A percentile compares a stretch with the other conserved stretches of the same genome.
Conservation (phyloP, 1,284 basidiomycete species). For the Xerocomus minutiporus region DNA sequence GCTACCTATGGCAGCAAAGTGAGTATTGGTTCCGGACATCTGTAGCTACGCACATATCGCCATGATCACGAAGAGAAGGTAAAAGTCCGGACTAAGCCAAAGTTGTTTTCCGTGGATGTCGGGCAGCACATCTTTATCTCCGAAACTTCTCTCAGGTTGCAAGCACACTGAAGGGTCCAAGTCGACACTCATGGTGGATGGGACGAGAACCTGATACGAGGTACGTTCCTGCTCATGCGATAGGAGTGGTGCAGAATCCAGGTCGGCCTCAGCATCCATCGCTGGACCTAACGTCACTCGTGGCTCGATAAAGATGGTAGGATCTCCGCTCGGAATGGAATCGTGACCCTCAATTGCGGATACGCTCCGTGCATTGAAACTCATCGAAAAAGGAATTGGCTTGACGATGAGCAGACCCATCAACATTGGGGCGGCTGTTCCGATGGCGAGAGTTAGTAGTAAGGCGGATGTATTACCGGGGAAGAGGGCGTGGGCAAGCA, state of each 20-base stretch:
- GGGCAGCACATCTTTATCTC: slow-evolving; percentile 22
- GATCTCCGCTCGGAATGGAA: slow-evolving; percentile 12
- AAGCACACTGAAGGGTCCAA: not conserved
- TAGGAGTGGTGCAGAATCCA: slow-evolving; percentile 22
- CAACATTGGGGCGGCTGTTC: slow-evolving; percentile 66
- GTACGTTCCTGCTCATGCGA: slow-evolving; percentile 8
- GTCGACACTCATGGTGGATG: slow-evolving; percentile 12
- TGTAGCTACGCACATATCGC: slow-evolving; percentile 53
- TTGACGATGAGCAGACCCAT: slow-evolving; percentile 61
- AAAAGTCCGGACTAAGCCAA: slow-evolving; percentile 59
- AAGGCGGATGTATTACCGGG: slow-evolving; percentile 70
- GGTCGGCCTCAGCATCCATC: slow-evolving; percentile 1
- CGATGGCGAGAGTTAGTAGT: slow-evolving; percentile 63
- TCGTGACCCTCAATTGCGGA: slow-evolving; percentile 8
- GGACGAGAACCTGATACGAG: slow-evolving; percentile 7
- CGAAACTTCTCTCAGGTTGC: slow-evolving; percentile 2
- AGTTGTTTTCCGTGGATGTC: slow-evolving; percentile 49
- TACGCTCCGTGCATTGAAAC: not conserved
- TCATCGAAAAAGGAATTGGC: slow-evolving; percentile 43
- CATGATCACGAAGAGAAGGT: slow-evolving; percentile 67
- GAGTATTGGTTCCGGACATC: not conserved
- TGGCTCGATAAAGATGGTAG: slow-evolving; percentile 23
- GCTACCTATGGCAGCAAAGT: slow-evolving; percentile 49
- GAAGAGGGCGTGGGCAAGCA: slow-evolving; percentile 59
- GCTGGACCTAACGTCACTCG: slow-evolving; percentile 30